Percentiles rank a stretch among this genome's conserved stretches.
Conservation (phyloP, 805 yeast genomes). For the Pichia gijzeniarum region DNA sequence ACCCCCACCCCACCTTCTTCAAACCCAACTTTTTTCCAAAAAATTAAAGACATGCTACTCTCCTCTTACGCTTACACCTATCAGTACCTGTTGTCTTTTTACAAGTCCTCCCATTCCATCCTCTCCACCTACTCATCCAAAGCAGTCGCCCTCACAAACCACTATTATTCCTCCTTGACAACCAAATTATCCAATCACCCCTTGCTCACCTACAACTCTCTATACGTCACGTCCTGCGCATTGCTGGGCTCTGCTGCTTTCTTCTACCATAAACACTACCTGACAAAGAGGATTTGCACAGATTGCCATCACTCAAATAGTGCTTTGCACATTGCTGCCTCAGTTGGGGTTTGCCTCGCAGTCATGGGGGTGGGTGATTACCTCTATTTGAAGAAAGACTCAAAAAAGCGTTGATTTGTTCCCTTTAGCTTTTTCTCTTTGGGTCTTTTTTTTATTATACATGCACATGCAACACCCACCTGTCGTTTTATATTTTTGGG, state of each 20-base stretch:
- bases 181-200: slow-evolving; percentile 6
- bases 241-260: slow-evolving; percentile 6
- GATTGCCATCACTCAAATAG: slow-evolving; percentile 4
- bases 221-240: slow-evolving; percentile 7
- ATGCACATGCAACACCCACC: no score
- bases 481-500: no score
- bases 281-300: slow-evolving; percentile 5
- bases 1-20: no score
- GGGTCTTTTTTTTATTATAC: no score
- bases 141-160: not conserved
- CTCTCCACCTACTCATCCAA: not conserved
- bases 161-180: not conserved
- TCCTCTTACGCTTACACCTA: not conserved
- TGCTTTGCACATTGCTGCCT: slow-evolving; percentile 6
- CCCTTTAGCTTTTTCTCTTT: not conserved
- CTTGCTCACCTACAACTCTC: slow-evolving; percentile 8
- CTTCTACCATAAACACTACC: slow-evolving; percentile 6
- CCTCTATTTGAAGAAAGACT: slow-evolving; percentile 9
- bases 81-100: not conserved
- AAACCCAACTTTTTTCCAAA: not conserved
- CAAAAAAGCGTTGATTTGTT: slow-evolving; percentile 2
- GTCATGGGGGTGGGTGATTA: slow-evolving; percentile 14
- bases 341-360: slow-evolving; percentile 6
- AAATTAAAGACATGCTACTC: not conserved
- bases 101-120: not conserved